Percentiles rank a stretch among this genome's conserved stretches.
These are phyloP conservation scores for Aspergillus avenaceus DNA, from an alignment of 495 filamentous ascomycete genomes.

Conservation along the genomic window DNA sequence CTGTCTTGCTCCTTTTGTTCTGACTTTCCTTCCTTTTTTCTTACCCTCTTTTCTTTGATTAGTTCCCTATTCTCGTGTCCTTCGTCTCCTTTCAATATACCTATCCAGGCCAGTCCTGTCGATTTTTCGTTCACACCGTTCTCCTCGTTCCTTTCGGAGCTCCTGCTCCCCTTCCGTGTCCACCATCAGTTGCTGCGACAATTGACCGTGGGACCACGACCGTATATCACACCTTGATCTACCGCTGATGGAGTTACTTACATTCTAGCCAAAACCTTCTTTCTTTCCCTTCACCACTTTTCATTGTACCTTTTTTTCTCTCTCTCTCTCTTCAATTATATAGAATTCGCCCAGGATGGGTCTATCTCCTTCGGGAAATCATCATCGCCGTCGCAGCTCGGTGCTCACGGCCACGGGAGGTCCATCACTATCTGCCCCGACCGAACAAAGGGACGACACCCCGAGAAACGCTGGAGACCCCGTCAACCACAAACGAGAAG, in stretches of 20 bases:
- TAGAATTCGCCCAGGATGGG: conserved; percentile 25
- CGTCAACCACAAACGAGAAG: conserved; percentile 29
- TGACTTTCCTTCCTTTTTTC: conserved; percentile 6
- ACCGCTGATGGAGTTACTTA: conserved; percentile 20
- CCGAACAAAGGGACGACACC: conserved; percentile 44
- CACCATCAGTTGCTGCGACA: conserved; percentile 1
- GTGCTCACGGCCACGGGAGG: conserved; percentile 42
- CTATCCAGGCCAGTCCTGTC: conserved; percentile 1
- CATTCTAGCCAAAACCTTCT: conserved; percentile 7
- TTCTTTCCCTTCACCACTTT: not conserved
- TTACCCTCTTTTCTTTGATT: conserved; percentile 9
- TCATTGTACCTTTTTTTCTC: not conserved
- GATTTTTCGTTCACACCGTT: not conserved
- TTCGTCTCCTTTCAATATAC: conserved; percentile 6
- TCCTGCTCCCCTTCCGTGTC: conserved; percentile 1
- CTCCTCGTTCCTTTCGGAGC: conserved; percentile 4
- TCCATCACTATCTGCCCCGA: conserved; percentile 35
- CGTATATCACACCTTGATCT: not conserved
- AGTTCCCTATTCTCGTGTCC: conserved; percentile 2
- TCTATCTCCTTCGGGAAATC: conserved; percentile 32
- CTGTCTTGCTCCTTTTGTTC: not conserved
- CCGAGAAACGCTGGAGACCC: conserved; percentile 26
- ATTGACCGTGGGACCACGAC: not conserved
- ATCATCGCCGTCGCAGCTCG: conserved; percentile 59
- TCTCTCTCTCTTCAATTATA: not conserved